Evolutionary conservation across 805 yeast genomes (phyloP).

Genomic region (Priceomyces castillae): DNA sequence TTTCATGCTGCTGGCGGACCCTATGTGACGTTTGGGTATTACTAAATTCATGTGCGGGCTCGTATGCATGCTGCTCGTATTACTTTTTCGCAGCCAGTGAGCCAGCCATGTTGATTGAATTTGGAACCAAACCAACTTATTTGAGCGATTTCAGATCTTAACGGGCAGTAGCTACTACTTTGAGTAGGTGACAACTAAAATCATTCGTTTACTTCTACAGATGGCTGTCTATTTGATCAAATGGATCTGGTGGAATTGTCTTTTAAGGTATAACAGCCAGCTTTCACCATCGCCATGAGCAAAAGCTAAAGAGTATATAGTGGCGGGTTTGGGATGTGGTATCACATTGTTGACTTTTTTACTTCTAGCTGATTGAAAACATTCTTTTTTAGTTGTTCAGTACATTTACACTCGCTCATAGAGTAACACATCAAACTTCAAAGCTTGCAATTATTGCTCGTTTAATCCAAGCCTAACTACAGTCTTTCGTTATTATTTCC

Average conservation of each 20-base stretch:
- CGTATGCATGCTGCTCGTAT: too few species aligned
- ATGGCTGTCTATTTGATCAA: background rate
- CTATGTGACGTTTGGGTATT: too few species aligned
- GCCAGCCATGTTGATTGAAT: constrained; percentile 6
- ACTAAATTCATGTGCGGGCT: too few species aligned
- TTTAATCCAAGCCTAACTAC: constrained; percentile 11
- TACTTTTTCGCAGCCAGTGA: constrained; percentile 9
- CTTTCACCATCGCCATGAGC: background rate
- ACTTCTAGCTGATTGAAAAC: too few species aligned
- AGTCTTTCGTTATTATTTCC: constrained; percentile 15
- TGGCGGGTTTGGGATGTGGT: background rate
- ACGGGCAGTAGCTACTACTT: background rate
- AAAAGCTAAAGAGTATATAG: background rate
- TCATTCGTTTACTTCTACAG: background rate
- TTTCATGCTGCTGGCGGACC: too few species aligned
- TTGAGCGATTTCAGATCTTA: background rate
- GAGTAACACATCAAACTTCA: background rate
- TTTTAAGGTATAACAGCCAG: background rate
- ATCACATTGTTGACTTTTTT: background rate
- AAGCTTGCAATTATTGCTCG: background rate
- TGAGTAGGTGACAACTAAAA: background rate
- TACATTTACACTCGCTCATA: background rate
- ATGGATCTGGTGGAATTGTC: background rate
- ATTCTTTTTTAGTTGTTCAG: background rate
- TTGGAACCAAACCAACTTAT: background rate